Percentiles rank a stretch among this genome's conserved stretches.
Evolutionary conservation across 177 flowering plant genomes (phyloP).

Genomic region (Vitis hybrid): DNA sequence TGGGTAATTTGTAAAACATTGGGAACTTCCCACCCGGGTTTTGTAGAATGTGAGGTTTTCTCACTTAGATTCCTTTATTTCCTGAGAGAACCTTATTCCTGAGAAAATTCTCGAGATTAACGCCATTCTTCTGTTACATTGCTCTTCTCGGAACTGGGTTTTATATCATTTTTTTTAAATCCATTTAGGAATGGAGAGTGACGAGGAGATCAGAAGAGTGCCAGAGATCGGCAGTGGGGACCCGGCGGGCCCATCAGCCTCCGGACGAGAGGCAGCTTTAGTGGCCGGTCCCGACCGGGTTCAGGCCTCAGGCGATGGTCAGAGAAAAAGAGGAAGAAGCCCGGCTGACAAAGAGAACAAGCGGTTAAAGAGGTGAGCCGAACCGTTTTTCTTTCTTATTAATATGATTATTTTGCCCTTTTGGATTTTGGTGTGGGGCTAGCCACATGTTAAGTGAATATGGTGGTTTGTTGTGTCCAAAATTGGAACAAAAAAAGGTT

Average conservation of each 20-base stretch:
- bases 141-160: neutral
- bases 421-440: neutral
- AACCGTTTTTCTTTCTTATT: neutral
- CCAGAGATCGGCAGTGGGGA: slow-evolving; percentile 81
- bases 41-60: slow-evolving; percentile 7
- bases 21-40: slow-evolving; percentile 10
- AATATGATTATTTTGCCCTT: neutral
- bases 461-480: neutral
- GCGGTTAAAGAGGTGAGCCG: slow-evolving; percentile 74
- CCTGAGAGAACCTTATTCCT: neutral
- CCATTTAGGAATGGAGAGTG: slow-evolving; percentile 80
- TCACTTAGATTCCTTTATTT: slow-evolving; percentile 4
- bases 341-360: slow-evolving; percentile 96
- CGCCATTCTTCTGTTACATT: neutral
- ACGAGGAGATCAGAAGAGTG: slow-evolving; percentile 94
- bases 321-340: slow-evolving; percentile 80
- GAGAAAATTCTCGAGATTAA: neutral
- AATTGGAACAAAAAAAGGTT: slow-evolving; percentile 40
- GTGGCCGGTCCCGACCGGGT: slow-evolving; percentile 52
- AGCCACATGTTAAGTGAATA: slow-evolving; percentile 12
- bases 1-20: neutral
- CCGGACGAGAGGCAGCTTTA: slow-evolving; percentile 48
- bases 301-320: slow-evolving; percentile 47
- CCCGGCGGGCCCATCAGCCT: slow-evolving; percentile 48
- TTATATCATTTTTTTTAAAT: neutral